phyloP scores from a whole-genome alignment of 2,329 filamentous ascomycete species.

The Trichoderma sp. region DNA sequence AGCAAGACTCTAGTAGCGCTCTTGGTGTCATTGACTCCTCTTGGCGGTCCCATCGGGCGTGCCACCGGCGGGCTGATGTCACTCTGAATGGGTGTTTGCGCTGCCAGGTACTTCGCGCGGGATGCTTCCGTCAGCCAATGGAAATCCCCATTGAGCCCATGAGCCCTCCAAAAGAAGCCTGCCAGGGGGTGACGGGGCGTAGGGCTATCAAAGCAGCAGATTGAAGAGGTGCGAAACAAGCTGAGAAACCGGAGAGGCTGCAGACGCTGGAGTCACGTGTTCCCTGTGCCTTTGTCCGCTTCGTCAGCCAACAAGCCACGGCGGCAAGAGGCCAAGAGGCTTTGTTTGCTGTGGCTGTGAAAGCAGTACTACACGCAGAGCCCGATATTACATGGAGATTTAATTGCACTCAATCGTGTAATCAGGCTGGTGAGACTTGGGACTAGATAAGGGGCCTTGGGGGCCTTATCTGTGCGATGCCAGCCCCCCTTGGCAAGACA shows the following conservation, averaged over 20 bases:
- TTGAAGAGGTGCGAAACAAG: background rate
- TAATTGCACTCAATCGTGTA: background rate
- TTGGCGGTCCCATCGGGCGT: background rate
- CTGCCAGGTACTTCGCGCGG: slow-evolving; percentile 12
- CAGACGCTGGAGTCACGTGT: background rate
- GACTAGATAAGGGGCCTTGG: background rate
- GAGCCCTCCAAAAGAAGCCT: slow-evolving; percentile 13
- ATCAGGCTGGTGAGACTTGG: background rate
- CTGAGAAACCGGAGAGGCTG: background rate
- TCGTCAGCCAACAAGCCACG: background rate
- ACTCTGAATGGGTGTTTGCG: background rate
- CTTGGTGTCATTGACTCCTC: background rate
- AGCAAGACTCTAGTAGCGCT: background rate
- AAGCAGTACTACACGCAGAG: background rate
- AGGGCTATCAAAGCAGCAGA: background rate
- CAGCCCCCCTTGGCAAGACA: background rate
- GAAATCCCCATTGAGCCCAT: background rate
- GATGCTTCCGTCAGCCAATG: background rate
- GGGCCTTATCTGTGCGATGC: background rate
- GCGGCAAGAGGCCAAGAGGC: background rate
- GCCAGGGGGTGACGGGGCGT: background rate
- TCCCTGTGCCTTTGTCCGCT: background rate
- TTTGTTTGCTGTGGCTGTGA: slow-evolving; percentile 4
- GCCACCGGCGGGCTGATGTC: background rate
- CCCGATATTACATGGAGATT: background rate